Conservation (phyloP, 805 yeast species). For the Ogataea trehaloabstinens region DNA sequence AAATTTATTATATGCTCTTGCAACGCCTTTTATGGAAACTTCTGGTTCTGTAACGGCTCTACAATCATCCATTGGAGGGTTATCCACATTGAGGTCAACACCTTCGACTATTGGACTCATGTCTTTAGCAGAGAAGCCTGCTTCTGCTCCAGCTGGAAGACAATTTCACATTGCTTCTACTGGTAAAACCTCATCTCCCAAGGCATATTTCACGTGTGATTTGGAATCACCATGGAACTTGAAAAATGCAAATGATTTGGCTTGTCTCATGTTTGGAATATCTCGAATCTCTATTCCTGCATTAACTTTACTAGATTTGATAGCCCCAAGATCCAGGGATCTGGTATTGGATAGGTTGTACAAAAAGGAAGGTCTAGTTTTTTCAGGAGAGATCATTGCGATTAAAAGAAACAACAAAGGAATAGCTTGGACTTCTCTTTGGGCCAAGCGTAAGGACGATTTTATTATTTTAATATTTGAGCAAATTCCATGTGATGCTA, state of each 20-base stretch:
- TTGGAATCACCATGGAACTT: conserved; percentile 74
- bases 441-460: conserved; percentile 79
- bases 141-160: conserved; percentile 9
- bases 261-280: conserved; percentile 83
- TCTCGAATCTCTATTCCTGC: conserved; percentile 61
- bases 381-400: conserved; percentile 84
- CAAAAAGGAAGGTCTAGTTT: conserved; percentile 48
- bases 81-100: conserved; percentile 23
- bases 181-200: conserved; percentile 68
- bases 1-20: conserved; percentile 57
- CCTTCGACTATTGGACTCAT: conserved; percentile 27
- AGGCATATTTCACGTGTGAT: conserved; percentile 82
- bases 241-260: conserved; percentile 84
- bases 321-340: conserved; percentile 72
- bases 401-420: conserved; percentile 64
- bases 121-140: conserved; percentile 12
- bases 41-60: conserved; percentile 8
- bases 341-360: conserved; percentile 60
- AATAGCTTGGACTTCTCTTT: conserved; percentile 80
- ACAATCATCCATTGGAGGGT: conserved; percentile 21
- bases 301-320: conserved; percentile 68
- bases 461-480: conserved; percentile 82
- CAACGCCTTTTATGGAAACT: conserved; percentile 61
- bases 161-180: conserved; percentile 62
- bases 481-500: conserved; percentile 73